phyloP scores from a whole-genome alignment of 1,139 yeast genomes.

The Scheffersomyces parashehatae region DNA sequence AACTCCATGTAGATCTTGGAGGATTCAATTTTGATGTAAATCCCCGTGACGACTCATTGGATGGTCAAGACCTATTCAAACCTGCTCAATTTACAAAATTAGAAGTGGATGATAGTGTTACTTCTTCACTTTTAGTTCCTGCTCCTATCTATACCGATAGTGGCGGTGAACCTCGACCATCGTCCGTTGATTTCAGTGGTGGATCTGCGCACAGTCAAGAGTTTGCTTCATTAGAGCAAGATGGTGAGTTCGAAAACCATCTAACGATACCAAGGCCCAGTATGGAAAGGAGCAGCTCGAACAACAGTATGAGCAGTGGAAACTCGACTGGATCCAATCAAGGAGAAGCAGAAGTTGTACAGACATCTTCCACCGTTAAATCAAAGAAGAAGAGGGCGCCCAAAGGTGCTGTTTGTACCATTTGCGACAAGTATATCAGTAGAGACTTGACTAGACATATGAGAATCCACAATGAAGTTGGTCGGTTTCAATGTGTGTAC shows the following conservation, averaged over 20 bases:
- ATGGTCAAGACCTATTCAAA: constrained; percentile 4
- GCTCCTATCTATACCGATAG: not conserved
- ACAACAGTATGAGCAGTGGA: constrained; percentile 23
- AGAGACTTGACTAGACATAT: constrained; percentile 48
- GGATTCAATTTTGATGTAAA: constrained; percentile 25
- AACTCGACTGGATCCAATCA: not conserved
- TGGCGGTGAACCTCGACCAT: not conserved
- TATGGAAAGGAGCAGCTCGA: constrained; percentile 22
- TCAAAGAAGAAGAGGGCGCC: constrained; percentile 31
- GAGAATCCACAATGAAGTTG: constrained; percentile 49
- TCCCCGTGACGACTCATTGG: constrained; percentile 7
- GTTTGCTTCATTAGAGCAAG: constrained; percentile 1
- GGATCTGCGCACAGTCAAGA: not conserved
- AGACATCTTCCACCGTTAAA: not conserved
- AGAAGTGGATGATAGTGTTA: not conserved
- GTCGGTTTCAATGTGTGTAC: constrained; percentile 47
- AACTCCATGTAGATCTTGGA: constrained; percentile 15
- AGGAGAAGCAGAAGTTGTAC: constrained; percentile 3
- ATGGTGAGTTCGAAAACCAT: not conserved
- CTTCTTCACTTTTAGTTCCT: not conserved
- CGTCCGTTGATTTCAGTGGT: constrained; percentile 1
- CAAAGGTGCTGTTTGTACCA: constrained; percentile 42
- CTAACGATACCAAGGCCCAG: constrained; percentile 4
- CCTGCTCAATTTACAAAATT: constrained; percentile 3
- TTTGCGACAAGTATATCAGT: constrained; percentile 45